Evolutionary conservation across 306 rosid species (phyloP), one percentile per base, ranked within the genome.

Genomic region (Rubus parviflorus): DNA sequence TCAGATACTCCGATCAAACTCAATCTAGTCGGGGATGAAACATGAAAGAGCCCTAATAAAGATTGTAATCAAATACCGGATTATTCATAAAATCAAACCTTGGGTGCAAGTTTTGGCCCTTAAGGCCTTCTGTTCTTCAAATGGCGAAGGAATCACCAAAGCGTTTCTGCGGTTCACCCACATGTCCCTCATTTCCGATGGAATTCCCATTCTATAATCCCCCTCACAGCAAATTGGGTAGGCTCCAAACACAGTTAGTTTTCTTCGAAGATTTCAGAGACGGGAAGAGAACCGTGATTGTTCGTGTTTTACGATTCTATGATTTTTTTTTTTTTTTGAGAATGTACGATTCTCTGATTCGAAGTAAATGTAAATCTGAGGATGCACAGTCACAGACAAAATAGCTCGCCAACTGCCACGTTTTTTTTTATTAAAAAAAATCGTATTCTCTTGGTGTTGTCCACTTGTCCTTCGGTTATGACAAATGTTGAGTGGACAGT

Each of bases 81-180:
- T 16, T 8, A 56, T 14, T 16, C 1, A 37, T 3, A 41, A 17
- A 46, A 19, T 8, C 72, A 47, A 70, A 87, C 90, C 90, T 61
- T 79, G 79, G 17, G 93, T 93, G 68, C 98, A 93, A 23, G 52
- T 25, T 79, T 81, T 89, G 7, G 88, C 68, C 73, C 84, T 88
- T 35, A 81, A 52, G 42, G 80, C 2, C 82, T 87, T 89, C 57
- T 79, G 85, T 6, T 90, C 92, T 71, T 93, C 98, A 45, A 83
- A 81, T 2, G 97, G 93, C 73, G 98, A 93, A 73, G 94, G 86
- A 91, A 91, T 78, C 53, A 86, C n/a, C 30, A 85, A 20, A 8
- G 61, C 45, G 15, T 78, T 77, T 72, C 81, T 81, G 75, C 74
- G 83, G 60, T 86, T 58, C 9, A 78, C 74, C 84, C 88, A 87